phyloP scores from a whole-genome alignment of 345 rosid species.

The Camelina hispida region DNA sequence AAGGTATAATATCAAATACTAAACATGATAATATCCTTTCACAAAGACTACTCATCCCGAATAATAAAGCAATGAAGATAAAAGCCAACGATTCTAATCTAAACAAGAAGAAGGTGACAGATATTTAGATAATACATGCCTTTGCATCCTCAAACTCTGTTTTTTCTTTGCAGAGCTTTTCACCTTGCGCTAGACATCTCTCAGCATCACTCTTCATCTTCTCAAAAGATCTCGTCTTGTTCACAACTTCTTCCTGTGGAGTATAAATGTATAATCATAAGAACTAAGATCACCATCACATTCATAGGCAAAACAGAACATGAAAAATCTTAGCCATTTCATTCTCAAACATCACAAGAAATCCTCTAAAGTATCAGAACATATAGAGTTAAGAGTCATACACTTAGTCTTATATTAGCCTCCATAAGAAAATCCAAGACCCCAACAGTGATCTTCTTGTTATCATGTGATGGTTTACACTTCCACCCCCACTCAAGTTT shows the following conservation, averaged over 20 bases:
- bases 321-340: background rate
- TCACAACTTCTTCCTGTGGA: constrained; percentile 68
- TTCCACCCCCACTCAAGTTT: constrained; percentile 95
- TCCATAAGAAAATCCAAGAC: constrained; percentile 90
- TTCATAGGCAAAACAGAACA: background rate
- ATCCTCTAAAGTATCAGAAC: background rate
- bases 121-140: constrained; percentile 42
- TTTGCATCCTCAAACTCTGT: constrained; percentile 76
- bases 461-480: constrained; percentile 60
- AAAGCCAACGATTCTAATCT: background rate
- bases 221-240: constrained; percentile 65
- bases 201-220: constrained; percentile 77
- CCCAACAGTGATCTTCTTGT: constrained; percentile 55
- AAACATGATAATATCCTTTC: background rate
- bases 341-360: background rate
- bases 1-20: background rate
- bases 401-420: constrained; percentile 80
- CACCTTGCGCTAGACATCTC: constrained; percentile 78
- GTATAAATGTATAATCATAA: background rate
- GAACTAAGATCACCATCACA: background rate
- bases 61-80: background rate
- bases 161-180: constrained; percentile 62
- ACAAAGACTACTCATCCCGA: background rate
- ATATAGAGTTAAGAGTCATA: constrained; percentile 33
- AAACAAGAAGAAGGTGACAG: constrained; percentile 13